A percentile compares a stretch with the other conserved stretches of the same genome.
phyloP scores from a whole-genome alignment of 2,329 filamentous ascomycete species.

The Chaetothyriales sp. region DNA sequence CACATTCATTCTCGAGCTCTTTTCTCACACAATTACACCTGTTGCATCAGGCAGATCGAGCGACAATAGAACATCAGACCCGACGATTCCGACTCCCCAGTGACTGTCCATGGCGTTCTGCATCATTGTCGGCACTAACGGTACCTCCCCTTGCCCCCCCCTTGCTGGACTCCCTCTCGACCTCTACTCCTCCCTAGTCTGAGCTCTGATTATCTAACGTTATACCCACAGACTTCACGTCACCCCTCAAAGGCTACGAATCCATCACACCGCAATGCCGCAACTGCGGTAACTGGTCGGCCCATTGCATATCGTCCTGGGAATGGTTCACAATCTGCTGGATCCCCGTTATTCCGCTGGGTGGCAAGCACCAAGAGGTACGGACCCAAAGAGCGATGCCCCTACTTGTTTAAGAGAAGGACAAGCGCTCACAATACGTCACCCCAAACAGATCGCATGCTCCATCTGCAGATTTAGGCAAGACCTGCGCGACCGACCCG shows the following conservation, averaged over 20 bases:
- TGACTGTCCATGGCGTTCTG: slow-evolving; percentile 11
- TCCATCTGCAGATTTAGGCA: slow-evolving; percentile 16
- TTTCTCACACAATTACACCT: background rate
- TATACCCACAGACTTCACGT: slow-evolving; percentile 27
- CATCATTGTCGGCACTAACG: slow-evolving; percentile 14
- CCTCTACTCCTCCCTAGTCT: background rate
- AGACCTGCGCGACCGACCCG: slow-evolving; percentile 15
- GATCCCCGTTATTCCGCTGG: slow-evolving; percentile 23
- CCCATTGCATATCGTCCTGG: slow-evolving; percentile 30
- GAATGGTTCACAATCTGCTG: slow-evolving; percentile 34
- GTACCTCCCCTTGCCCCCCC: slow-evolving; percentile 1
- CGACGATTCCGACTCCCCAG: background rate
- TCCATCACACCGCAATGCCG: slow-evolving; percentile 31
- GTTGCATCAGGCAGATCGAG: background rate
- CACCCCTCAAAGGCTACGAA: slow-evolving; percentile 31
- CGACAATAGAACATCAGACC: background rate
- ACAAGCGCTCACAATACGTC: background rate
- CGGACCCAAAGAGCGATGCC: background rate
- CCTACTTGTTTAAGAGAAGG: no score
- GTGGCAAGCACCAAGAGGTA: slow-evolving; percentile 20
- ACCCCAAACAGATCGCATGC: slow-evolving; percentile 10
- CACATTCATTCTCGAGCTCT: background rate
- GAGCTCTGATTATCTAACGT: slow-evolving; percentile 2
- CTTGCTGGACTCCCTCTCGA: background rate
- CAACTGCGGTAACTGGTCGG: slow-evolving; percentile 33